Evolutionary conservation across 352 stramenopile species (phyloP), one percentile per base, ranked within the genome.

Genomic region (Pythium aphanidermatum): DNA sequence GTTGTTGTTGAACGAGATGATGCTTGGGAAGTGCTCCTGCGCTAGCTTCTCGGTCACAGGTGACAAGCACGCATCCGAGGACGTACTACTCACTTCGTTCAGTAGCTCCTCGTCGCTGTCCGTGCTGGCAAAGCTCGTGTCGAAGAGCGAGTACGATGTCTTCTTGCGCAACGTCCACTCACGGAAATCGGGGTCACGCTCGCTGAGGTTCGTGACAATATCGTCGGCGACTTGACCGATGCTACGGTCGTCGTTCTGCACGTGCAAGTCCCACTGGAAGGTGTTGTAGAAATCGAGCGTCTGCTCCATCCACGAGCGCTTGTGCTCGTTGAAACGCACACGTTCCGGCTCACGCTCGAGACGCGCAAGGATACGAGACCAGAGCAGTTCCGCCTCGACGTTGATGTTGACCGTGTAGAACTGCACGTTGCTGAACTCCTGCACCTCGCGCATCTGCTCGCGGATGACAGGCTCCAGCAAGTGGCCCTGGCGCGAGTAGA

Each of bases 401-500:
- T 66, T 60, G 21, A 95, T 62, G 52, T 93, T 80, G 36, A 93
- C 69, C 14, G 77, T 93, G 55, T 90, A 83, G 65, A 95, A 92
- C 48, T 87, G 67, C 33, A 95, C 74, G 28, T 70, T 63, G 16
- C 78, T 76, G 52, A 71, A 75, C 36, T 83, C 38, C 26, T 87
- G 57, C 24, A 94, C 79, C 54, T 95, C 83, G 20, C 62, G 58
- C 75, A 94, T 91, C 39, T 94, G 82, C 37, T 68, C 75, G 28
- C 70, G 70, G 38, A 95, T 94, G 2, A 95, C 65, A 2, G 83
- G 80, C 27, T 93, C 75, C 17, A 95, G 49, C 20, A 95, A 46
- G 5, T 74, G 56, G 21, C 84, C 84, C 32, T 89, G 65, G 16
- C 50, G 51, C 7, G 74, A 71, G 58, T 95, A 95, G 36, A 90